Evolutionary conservation across 139 green algal genomes (phyloP), one percentile per base, ranked within the genome.

Genomic region (Chlamydomonas schloesseri): DNA sequence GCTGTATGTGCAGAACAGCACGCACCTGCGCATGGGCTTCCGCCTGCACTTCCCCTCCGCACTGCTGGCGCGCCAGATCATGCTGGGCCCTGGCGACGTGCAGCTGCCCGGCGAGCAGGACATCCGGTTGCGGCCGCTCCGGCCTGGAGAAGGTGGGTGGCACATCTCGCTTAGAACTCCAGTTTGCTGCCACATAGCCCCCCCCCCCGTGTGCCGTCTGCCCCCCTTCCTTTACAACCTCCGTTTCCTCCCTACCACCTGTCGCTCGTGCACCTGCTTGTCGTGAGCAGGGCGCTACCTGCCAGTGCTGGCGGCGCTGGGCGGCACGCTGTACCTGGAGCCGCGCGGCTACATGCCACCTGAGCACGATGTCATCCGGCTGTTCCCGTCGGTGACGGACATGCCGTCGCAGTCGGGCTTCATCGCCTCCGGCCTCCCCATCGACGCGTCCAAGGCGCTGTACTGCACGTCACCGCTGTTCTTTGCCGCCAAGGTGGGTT

Each of bases 1-100:
- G 34, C 88, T 98, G 21, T 96, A 93, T 91, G 64, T 96, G 37
- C 86, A 94, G 60, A 98, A 98, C 90, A 71, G 58, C 64, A 97
- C 94, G 11, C 84, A 90, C 73, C 73, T 89, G 28, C 57, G 62
- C 17, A 71, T 96, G 65, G 73, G 84, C 34, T 91, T 97, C 70
- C 88, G 93, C 2, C 90, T 98, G 70, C 94, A 97, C 73, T 57
- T 96, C 20, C 93, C 93, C 73, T 91, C 93, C 58, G 90, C 87
- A 46, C 88, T 91, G 50, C 88, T 95, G 28, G 65, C 83, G 31
- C 71, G 46, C 33, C 86, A 77, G 71, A 82, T 89, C 53, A 31
- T 60, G 68, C 79, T 83, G 47, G 60, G 34, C 15, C 20, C 60
- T 3, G 73, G 67, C n/a, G 87, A 86, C 47, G 37, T 71, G 14